Evolutionary conservation across 495 filamentous ascomycete species (phyloP).

Genomic region (Penicillium taxi): DNA sequence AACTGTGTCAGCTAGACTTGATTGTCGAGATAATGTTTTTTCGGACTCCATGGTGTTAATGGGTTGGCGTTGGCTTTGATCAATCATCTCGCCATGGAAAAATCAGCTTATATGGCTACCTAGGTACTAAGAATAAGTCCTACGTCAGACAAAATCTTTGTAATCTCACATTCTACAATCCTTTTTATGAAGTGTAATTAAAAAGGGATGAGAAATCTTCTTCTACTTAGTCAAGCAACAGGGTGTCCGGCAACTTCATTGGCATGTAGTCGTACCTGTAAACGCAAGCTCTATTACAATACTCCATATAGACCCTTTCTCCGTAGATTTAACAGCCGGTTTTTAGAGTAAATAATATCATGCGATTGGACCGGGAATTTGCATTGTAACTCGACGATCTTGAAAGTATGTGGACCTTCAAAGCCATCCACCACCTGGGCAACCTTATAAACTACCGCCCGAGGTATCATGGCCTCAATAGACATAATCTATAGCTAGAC

Average conservation of each 20-base stretch:
- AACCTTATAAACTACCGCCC: no score
- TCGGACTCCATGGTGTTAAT: constrained; percentile 3
- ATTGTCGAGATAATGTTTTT: background rate
- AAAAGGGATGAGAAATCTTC: constrained; percentile 5
- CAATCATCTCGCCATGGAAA: background rate
- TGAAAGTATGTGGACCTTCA: no score
- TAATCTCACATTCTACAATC: constrained; percentile 10
- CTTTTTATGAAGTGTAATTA: background rate
- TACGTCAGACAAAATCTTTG: background rate
- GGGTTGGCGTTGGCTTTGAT: background rate
- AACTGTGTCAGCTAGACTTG: background rate
- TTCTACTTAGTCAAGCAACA: constrained; percentile 9
- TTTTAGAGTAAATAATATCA: no score
- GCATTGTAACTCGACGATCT: no score
- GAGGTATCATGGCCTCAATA: no score
- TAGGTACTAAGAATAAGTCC: constrained; percentile 2
- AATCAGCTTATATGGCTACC: background rate
- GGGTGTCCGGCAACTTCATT: background rate
- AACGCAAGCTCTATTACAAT: background rate
- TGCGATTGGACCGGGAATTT: constrained; percentile 4
- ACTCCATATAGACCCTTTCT: background rate
- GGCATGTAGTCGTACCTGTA: background rate
- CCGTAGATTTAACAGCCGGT: no score
- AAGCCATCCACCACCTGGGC: no score
- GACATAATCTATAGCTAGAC: no score